phyloP scores from a whole-genome alignment of 2,329 filamentous ascomycete genomes.

The Annulohypoxylon truncatum region DNA sequence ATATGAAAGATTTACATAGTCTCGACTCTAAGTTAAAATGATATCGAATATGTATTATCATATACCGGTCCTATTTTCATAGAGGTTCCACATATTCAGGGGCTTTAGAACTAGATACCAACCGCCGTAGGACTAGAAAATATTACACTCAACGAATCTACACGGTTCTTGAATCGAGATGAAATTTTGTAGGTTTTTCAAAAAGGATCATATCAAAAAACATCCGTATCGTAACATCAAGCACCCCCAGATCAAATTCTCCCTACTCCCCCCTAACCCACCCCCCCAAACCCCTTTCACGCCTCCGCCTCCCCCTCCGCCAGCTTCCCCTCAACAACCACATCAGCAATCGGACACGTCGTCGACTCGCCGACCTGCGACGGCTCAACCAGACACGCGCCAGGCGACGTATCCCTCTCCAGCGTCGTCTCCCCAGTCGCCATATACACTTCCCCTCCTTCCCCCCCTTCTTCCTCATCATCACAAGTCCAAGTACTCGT shows the following conservation, averaged over 20 bases:
- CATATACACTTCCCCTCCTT: conserved; percentile 20
- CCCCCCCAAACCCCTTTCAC: not conserved
- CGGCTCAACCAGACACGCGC: conserved; percentile 33
- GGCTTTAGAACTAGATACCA: too few species aligned
- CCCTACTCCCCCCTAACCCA: not conserved
- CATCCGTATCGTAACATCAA: not conserved
- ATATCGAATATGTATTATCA: too few species aligned
- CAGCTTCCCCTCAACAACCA: conserved; percentile 31
- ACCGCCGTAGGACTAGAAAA: too few species aligned
- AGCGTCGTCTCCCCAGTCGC: conserved; percentile 25
- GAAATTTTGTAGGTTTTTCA: not conserved
- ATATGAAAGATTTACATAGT: too few species aligned
- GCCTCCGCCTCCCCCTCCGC: not conserved
- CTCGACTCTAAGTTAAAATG: too few species aligned
- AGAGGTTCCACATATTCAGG: too few species aligned
- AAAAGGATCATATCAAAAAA: not conserved
- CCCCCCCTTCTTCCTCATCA: conserved; percentile 20
- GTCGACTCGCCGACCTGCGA: conserved; percentile 29
- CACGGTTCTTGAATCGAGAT: not conserved
- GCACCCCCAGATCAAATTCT: not conserved
- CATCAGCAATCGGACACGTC: conserved; percentile 37
- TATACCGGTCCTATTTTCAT: too few species aligned
- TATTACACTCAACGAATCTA: too few species aligned
- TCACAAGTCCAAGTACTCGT: conserved; percentile 34
- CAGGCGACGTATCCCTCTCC: conserved; percentile 32